These are phyloP conservation scores for Ophiostoma triangulosporum DNA, from an alignment of 2,329 filamentous ascomycete species.

Conservation along the genomic window DNA sequence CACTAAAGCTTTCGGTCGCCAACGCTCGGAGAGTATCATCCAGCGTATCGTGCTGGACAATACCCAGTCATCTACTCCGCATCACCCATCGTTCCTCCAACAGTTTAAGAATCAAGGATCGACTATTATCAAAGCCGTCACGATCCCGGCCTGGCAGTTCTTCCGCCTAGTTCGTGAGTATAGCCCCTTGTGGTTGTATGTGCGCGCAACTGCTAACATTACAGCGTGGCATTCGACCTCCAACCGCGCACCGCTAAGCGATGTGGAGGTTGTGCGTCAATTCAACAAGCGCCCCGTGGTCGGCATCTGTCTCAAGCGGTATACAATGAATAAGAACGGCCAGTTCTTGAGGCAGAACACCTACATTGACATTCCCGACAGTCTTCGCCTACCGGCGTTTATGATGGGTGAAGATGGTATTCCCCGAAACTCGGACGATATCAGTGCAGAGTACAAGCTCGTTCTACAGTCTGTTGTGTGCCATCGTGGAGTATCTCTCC, in stretches of 20 bases:
- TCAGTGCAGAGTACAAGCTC: slow-evolving; percentile 85
- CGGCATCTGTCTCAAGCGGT: slow-evolving; percentile 86
- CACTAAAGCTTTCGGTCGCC: slow-evolving; percentile 18
- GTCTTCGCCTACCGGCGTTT: slow-evolving; percentile 75
- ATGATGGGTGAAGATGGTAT: slow-evolving; percentile 63
- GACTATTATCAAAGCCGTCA: slow-evolving; percentile 60
- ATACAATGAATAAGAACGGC: slow-evolving; percentile 59
- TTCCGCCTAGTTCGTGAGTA: slow-evolving; percentile 80
- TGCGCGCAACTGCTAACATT: slow-evolving; percentile 15
- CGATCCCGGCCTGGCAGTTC: slow-evolving; percentile 96
- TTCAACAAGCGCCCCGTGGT: slow-evolving; percentile 78
- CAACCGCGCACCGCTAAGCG: slow-evolving; percentile 40
- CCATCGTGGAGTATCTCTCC: slow-evolving; percentile 71
- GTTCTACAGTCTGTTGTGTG: slow-evolving; percentile 86
- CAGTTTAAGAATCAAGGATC: slow-evolving; percentile 33
- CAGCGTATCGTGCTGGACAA: slow-evolving; percentile 44
- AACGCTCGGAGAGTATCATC: slow-evolving; percentile 46
- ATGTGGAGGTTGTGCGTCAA: slow-evolving; percentile 76
- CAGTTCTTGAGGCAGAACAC: slow-evolving; percentile 61
- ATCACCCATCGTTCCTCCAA: slow-evolving; percentile 29
- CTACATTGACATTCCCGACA: slow-evolving; percentile 76
- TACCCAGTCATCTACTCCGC: slow-evolving; percentile 25
- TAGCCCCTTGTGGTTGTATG: too few relatives aligned
- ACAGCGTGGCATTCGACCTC: slow-evolving; percentile 69
- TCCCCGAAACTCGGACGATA: slow-evolving; percentile 42